Conservation (phyloP, 768 basidiomycete species). For the Psilocybe subaeruginosa region DNA sequence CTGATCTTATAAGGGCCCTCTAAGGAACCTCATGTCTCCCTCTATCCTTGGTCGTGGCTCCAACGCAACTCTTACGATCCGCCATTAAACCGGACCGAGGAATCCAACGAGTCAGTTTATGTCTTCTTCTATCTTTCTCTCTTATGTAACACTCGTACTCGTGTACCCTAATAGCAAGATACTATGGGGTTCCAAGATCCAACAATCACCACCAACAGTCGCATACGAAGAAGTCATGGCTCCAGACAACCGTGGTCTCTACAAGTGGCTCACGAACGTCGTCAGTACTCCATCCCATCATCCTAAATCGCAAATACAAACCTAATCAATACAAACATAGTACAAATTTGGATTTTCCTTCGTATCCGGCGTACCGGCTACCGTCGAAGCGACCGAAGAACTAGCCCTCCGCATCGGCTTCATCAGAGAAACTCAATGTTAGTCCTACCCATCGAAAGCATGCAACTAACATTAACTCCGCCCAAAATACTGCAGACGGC, state of each 20-base stretch:
- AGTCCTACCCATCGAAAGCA: conserved; percentile 7
- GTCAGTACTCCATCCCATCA: conserved; percentile 48
- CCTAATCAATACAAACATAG: conserved; percentile 39
- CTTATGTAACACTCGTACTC: neutral
- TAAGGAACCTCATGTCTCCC: conserved; percentile 67
- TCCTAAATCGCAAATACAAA: neutral
- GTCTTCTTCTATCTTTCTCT: neutral
- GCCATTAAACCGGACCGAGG: conserved; percentile 34
- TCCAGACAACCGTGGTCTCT: conserved; percentile 63
- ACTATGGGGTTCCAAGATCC: conserved; percentile 82
- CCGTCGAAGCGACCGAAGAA: conserved; percentile 83
- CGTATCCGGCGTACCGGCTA: conserved; percentile 77
- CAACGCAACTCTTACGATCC: conserved; percentile 82
- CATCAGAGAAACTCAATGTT: conserved; percentile 81
- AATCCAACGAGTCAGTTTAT: conserved; percentile 45
- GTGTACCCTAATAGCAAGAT: conserved; percentile 50
- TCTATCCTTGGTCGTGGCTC: conserved; percentile 91
- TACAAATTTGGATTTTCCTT: conserved; percentile 90
- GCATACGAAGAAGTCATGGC: conserved; percentile 76
- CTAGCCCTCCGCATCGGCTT: conserved; percentile 78
- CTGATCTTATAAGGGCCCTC: conserved; percentile 49
- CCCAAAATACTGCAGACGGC: conserved; percentile 63
- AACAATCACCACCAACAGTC: conserved; percentile 73
- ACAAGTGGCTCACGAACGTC: conserved; percentile 80
- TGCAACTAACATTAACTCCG: neutral